Evolutionary conservation across 2,329 filamentous ascomycete genomes (phyloP), one percentile per base, ranked within the genome.

Genomic region (Apiospora saccharicola): DNA sequence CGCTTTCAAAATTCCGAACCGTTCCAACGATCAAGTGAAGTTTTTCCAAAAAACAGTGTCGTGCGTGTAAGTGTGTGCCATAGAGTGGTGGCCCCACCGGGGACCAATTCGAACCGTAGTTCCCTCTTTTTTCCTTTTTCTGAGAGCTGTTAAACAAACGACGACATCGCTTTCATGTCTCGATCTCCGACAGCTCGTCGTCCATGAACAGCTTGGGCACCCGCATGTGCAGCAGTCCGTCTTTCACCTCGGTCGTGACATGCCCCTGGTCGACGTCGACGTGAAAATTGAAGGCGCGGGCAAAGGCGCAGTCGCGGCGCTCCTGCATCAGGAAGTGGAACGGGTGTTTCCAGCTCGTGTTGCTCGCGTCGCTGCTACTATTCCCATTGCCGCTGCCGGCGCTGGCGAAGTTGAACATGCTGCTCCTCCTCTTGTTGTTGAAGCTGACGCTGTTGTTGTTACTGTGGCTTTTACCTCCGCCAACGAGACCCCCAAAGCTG

Each of bases 371-470:
- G 34, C 57, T 64, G 34, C 10, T n/a, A n/a, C n/a, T n/a, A n/a
- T n/a, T n/a, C n/a, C n/a, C 13, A 12, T 4, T 26, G 2, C 19
- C 57, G 19, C 10, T 14, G 0, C 22, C 34, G 16, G 10, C 22
- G 16, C 30, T 61, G 30, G 16, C 10, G 16, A 61, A 61, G 53
- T 6, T 22, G 53, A 61, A 61, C 53, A 61, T 61, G 53, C 30
- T 37, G 53, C 53, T 61, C 53, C 53, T 61, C 53, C 53, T 37
- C 53, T 61, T 34, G 53, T 53, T 53, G 51, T 57, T 57, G 51
- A 19, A 34, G 24, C 30, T 26, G 26, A 4, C 30, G 26, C 30
- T 30, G 51, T 61, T 61, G 53, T 19, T 61, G 8, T 13, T 61
- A 1, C 30, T 2, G 51, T n/a, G n/a, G n/a, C 14, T 24, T 1